A percentile compares a stretch with the other conserved stretches of the same genome.
Conservation (phyloP, 2,329 filamentous ascomycete genomes). For the Phaeosphaeria sp. region DNA sequence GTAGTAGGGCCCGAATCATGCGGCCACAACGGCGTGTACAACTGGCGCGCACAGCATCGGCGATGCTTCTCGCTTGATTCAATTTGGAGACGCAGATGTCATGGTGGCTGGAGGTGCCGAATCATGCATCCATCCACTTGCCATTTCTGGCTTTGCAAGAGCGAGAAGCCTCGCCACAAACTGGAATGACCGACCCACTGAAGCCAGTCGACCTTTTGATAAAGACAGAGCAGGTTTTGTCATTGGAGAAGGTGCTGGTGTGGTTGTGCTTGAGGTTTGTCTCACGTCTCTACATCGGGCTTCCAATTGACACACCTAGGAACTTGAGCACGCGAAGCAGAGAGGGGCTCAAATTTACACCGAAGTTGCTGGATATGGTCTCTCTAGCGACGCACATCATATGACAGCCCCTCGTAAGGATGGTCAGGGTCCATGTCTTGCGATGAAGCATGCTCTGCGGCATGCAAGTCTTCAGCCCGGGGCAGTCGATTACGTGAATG, state of each 20-base stretch:
- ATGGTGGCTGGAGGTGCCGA: conserved; percentile 97
- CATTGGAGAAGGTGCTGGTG: conserved; percentile 88
- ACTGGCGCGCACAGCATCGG: conserved; percentile 95
- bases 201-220: conserved; percentile 89
- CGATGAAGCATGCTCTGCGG: conserved; percentile 84
- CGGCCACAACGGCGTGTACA: conserved; percentile 92
- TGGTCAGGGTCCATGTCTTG: conserved; percentile 78
- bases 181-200: conserved; percentile 74
- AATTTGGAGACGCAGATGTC: conserved; percentile 88
- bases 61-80: conserved; percentile 90
- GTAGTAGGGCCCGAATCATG: conserved; percentile 85
- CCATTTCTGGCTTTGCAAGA: conserved; percentile 88
- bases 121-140: conserved; percentile 92
- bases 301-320: conserved; percentile 51
- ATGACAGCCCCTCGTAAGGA: conserved; percentile 89
- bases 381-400: conserved; percentile 89
- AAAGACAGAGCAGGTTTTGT: conserved; percentile 82
- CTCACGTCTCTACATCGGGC: background rate
- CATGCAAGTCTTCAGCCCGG: conserved; percentile 72
- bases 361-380: conserved; percentile 86
- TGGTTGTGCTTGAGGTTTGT: conserved; percentile 77
- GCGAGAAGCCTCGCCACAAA: conserved; percentile 83
- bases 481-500: conserved; percentile 89
- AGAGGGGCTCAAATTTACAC: conserved; percentile 85
- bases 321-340: conserved; percentile 82